Percentiles rank a stretch among this genome's conserved stretches.
These are phyloP conservation scores for Stevia rebaudiana DNA, from an alignment of 140 eudicot genomes.

Conservation along the genomic window DNA sequence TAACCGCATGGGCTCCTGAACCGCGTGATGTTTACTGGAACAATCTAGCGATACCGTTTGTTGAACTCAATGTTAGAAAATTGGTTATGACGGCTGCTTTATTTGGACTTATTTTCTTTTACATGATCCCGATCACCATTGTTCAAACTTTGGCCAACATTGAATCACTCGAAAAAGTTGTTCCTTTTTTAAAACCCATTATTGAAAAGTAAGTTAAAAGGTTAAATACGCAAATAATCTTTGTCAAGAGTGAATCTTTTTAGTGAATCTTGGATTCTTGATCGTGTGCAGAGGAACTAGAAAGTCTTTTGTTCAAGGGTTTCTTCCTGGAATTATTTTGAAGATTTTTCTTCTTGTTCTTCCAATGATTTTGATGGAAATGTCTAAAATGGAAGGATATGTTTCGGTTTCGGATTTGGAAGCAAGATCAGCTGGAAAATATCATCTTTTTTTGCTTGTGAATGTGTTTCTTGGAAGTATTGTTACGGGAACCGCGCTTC, in stretches of 20 bases:
- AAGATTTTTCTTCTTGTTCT: slow-evolving; percentile 76
- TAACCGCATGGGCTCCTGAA: slow-evolving; percentile 97
- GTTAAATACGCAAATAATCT: no score
- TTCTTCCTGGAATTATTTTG: slow-evolving; percentile 83
- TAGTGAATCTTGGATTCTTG: slow-evolving; percentile 14
- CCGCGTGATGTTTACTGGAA: slow-evolving; percentile 93
- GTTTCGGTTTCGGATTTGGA: slow-evolving; percentile 69
- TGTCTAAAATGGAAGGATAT: slow-evolving; percentile 84
- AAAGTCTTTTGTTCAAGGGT: slow-evolving; percentile 78
- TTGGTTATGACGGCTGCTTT: slow-evolving; percentile 67
- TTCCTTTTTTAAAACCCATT: slow-evolving; percentile 74
- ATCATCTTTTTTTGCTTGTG: slow-evolving; percentile 68
- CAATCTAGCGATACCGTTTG: slow-evolving; percentile 83
- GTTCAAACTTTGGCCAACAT: slow-evolving; percentile 89
- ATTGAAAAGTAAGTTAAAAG: slow-evolving; percentile 69
- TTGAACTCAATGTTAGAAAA: slow-evolving; percentile 66
- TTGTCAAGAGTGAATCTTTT: no score
- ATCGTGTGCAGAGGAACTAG: slow-evolving; percentile 34
- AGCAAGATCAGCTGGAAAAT: slow-evolving; percentile 71
- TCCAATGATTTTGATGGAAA: slow-evolving; percentile 74
- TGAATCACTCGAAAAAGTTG: slow-evolving; percentile 68
- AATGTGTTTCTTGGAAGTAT: slow-evolving; percentile 91
- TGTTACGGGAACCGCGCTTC: slow-evolving; percentile 77
- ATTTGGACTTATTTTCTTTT: slow-evolving; percentile 75
- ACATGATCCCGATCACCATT: slow-evolving; percentile 83